These are phyloP conservation scores for Aspergillus bridgeri DNA, from an alignment of 495 filamentous ascomycete genomes.

Conservation along the genomic window DNA sequence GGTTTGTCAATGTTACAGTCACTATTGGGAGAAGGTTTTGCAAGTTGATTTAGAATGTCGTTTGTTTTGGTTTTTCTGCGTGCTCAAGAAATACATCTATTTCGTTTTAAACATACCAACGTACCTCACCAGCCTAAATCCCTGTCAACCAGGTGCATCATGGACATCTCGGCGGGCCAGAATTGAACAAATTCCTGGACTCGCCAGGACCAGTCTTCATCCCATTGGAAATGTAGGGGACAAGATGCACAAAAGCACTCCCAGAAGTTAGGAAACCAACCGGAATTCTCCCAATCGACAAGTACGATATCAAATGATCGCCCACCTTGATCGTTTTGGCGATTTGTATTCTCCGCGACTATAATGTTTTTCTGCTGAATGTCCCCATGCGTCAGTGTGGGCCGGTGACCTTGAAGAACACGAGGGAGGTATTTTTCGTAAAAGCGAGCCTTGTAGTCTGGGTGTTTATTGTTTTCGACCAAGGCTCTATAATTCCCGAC, in stretches of 20 bases:
- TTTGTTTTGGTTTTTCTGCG: too few species aligned
- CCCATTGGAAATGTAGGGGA: slow-evolving; percentile 20
- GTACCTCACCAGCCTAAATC: slow-evolving; percentile 22
- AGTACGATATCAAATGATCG: slow-evolving; percentile 26
- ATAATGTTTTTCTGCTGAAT: slow-evolving; percentile 31
- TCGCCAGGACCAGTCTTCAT: slow-evolving; percentile 26
- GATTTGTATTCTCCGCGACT: slow-evolving; percentile 19
- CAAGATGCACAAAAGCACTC: slow-evolving; percentile 26
- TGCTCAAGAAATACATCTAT: not conserved
- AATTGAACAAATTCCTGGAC: slow-evolving; percentile 29
- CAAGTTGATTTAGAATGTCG: too few species aligned
- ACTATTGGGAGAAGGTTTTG: too few species aligned
- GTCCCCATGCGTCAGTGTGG: slow-evolving; percentile 29
- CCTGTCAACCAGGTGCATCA: slow-evolving; percentile 29
- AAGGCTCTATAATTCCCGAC: slow-evolving; percentile 22
- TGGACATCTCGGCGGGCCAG: slow-evolving; percentile 26
- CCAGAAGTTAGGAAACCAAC: slow-evolving; percentile 31
- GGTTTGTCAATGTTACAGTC: not conserved
- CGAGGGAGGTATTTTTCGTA: slow-evolving; percentile 20
- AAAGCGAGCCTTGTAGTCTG: slow-evolving; percentile 26
- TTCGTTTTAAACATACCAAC: slow-evolving; percentile 8
- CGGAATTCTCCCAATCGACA: slow-evolving; percentile 26
- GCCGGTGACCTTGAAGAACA: slow-evolving; percentile 24
- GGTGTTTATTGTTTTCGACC: slow-evolving; percentile 17
- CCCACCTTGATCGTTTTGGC: slow-evolving; percentile 21